phyloP scores from a whole-genome alignment of 352 stramenopile species.

The Pythium scleroteichum region DNA sequence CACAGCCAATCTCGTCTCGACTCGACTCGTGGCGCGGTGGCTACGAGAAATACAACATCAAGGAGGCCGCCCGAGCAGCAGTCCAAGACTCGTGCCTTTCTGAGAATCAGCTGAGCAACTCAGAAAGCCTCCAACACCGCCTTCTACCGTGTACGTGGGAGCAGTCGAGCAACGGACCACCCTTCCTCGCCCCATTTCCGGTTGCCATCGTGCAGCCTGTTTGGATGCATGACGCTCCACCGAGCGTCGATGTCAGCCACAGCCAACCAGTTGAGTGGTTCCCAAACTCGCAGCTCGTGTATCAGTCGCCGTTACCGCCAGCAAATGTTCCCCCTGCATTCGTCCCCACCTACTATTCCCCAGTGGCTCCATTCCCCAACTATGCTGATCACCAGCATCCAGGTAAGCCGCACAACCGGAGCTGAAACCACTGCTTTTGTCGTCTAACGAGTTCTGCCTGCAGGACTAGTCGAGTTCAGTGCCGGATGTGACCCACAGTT shows the following conservation, averaged over 20 bases:
- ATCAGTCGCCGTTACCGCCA: neutral
- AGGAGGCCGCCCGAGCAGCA: neutral
- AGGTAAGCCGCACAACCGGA: neutral
- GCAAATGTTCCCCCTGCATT: too few relatives aligned
- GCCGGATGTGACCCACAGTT: neutral
- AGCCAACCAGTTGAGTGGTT: neutral
- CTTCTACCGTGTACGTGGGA: constrained; percentile 72
- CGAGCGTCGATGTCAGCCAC: too few relatives aligned
- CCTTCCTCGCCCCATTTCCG: constrained; percentile 63
- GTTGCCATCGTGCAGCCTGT: constrained; percentile 27
- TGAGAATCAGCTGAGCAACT: neutral
- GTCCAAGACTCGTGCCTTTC: neutral
- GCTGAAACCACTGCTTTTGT: neutral
- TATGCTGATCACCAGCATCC: too few relatives aligned
- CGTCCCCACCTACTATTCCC: neutral
- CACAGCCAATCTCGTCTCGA: constrained; percentile 24
- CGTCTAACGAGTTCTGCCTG: too few relatives aligned
- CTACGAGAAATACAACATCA: constrained; percentile 57
- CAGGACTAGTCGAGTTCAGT: neutral
- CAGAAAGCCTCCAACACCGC: constrained; percentile 24
- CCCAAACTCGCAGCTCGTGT: neutral
- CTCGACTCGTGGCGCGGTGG: constrained; percentile 26
- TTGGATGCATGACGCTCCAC: neutral
- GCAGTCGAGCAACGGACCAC: constrained; percentile 35
- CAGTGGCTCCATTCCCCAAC: neutral